Conservation (phyloP, 257 asterid genomes). For the Solanum clarkiae region DNA sequence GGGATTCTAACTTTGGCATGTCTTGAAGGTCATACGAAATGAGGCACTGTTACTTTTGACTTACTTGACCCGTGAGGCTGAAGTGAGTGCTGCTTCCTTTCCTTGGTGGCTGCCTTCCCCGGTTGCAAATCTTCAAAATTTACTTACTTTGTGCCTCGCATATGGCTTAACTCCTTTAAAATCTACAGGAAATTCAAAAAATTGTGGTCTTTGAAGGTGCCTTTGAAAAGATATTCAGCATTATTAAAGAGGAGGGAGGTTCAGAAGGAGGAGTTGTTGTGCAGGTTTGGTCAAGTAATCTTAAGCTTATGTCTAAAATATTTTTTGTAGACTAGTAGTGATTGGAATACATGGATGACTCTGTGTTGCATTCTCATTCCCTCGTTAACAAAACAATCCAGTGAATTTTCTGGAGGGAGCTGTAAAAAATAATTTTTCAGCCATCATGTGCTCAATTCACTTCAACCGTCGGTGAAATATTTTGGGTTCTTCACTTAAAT, state of each 20-base stretch:
- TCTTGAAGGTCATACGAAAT: conserved; percentile 68
- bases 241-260: conserved; percentile 90
- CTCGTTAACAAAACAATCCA: neutral
- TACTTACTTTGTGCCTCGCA: neutral
- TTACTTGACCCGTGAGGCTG: conserved; percentile 94
- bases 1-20: neutral
- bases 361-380: neutral
- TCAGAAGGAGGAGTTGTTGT: conserved; percentile 98
- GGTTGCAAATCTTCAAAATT: neutral
- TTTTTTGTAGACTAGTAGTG: neutral
- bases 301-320: neutral
- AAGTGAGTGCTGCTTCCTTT: conserved; percentile 36
- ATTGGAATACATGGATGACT: neutral
- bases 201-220: conserved; percentile 97
- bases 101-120: neutral
- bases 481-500: neutral
- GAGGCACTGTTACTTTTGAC: conserved; percentile 84
- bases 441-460: neutral
- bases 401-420: neutral
- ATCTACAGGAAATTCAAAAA: conserved; percentile 90
- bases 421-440: neutral
- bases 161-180: neutral
- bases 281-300: conserved; percentile 41
- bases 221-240: conserved; percentile 89
- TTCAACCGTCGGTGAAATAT: neutral